Percentiles rank a stretch among this genome's conserved stretches.
phyloP scores from a whole-genome alignment of 2,329 filamentous ascomycete genomes.

The Cordyceps pruinosa region DNA sequence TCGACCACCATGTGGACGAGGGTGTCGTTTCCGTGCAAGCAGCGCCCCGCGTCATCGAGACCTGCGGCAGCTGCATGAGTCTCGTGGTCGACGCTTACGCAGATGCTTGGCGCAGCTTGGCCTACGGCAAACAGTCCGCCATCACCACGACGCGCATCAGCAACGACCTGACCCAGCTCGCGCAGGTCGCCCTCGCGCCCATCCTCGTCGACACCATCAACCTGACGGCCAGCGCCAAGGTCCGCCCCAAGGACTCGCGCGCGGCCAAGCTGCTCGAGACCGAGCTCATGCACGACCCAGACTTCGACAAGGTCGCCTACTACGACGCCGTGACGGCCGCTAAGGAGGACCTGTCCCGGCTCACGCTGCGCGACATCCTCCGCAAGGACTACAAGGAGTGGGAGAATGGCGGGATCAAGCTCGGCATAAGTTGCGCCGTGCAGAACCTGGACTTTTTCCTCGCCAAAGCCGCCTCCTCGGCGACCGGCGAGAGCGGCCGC shows the following conservation, averaged over 20 bases:
- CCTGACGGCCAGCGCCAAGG: slow-evolving; percentile 56
- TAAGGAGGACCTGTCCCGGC: slow-evolving; percentile 58
- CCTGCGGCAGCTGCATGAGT: slow-evolving; percentile 66
- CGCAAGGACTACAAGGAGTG: slow-evolving; percentile 84
- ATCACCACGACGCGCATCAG: slow-evolving; percentile 11
- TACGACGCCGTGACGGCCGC: slow-evolving; percentile 54
- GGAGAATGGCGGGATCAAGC: slow-evolving; percentile 46
- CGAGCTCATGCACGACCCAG: slow-evolving; percentile 30
- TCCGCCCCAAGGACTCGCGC: slow-evolving; percentile 52
- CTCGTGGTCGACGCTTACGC: slow-evolving; percentile 56
- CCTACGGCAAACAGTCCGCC: background rate
- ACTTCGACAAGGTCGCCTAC: slow-evolving; percentile 49
- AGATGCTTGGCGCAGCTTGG: slow-evolving; percentile 50
- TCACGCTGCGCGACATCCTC: slow-evolving; percentile 60
- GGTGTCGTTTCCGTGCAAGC: slow-evolving; percentile 39
- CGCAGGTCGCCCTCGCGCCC: slow-evolving; percentile 60
- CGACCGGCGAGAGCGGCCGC: slow-evolving; percentile 11
- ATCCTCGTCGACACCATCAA: slow-evolving; percentile 69
- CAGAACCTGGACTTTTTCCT: slow-evolving; percentile 56
- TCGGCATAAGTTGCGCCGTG: slow-evolving; percentile 64
- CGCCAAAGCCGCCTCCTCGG: slow-evolving; percentile 42
- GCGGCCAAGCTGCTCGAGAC: slow-evolving; percentile 53
- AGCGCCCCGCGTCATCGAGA: slow-evolving; percentile 55
- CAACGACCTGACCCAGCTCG: slow-evolving; percentile 50
- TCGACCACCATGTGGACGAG: slow-evolving; percentile 79